A percentile compares a stretch with the other conserved stretches of the same genome.
Evolutionary conservation across 768 basidiomycete species (phyloP).

Genomic region (Mycena vulgaris): DNA sequence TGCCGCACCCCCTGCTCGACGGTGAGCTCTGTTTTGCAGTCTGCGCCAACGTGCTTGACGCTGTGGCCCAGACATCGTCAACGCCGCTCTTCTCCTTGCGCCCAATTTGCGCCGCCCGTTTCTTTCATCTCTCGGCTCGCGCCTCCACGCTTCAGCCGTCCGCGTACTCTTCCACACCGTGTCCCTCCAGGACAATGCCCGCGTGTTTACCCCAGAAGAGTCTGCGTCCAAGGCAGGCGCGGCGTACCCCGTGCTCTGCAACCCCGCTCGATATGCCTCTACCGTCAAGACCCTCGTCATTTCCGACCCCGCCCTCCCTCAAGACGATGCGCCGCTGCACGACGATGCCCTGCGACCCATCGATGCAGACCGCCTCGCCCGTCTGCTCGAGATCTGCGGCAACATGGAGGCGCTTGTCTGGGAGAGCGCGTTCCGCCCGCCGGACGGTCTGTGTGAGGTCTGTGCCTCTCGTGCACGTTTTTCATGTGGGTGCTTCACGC

Average conservation of each 20-base stretch:
- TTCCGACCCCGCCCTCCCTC: conserved; percentile 28
- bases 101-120: conserved; percentile 41
- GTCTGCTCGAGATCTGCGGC: conserved; percentile 39
- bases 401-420: conserved; percentile 52
- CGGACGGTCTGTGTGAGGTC: conserved; percentile 58
- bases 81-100: conserved; percentile 27
- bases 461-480: conserved; percentile 21
- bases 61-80: conserved; percentile 30
- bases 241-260: conserved; percentile 46
- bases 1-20: conserved; percentile 44
- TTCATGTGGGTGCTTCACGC: neutral
- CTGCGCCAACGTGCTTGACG: conserved; percentile 17
- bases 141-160: conserved; percentile 47
- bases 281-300: conserved; percentile 49
- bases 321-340: conserved; percentile 3
- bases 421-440: conserved; percentile 50
- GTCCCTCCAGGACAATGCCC: conserved; percentile 47
- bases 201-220: conserved; percentile 35
- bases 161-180: conserved; percentile 50
- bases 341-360: conserved; percentile 33
- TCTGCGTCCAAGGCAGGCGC: conserved; percentile 34
- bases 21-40: conserved; percentile 32
- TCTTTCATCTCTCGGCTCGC: conserved; percentile 48
- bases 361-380: conserved; percentile 36
- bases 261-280: conserved; percentile 49